Base-by-base conservation (phyloP, 805 yeast genomes). In the Teunomyces aglyptinius region DNA sequence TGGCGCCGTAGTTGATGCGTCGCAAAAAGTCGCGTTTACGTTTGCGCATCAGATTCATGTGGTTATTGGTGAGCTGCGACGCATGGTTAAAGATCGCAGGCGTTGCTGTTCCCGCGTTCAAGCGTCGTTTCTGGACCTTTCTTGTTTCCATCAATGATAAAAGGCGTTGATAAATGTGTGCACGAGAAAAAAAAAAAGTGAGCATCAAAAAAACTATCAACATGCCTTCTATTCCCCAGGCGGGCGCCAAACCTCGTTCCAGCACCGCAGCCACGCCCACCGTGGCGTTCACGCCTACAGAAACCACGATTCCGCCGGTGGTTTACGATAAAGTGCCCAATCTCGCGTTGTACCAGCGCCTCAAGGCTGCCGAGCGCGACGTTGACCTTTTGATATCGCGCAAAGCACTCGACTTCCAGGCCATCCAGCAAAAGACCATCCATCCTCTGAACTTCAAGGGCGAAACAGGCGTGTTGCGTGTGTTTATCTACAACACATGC, bases 331-430 rank as follows among this genome's bases (percentile, higher is more conserved):
- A 67, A 45, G 61, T 87, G 6, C 89, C 92, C 5, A 88, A 89
- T 57, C 82, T 89, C n/a, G 81, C 77, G 15, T 70, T 82, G 47
- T 88, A 87, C 65, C 80, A 85, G 57, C 76, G 82, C 45, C 72
- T 92, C 39, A 77, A 79, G 52, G 89, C 86, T 6, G 89, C 91
- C n/a, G 99, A 94, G 64, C 78, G 82, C 50, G 77, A 82, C 51
- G 67, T 92, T 39, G 98, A 94, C 64, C 79, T 92, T 47, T 76
- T 87, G 53, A 81, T 89, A 32, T 82, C 91, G 38, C 81, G 96
- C 49, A 92, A 92, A 63, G 79, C 89, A 51, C 77, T 88, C 45
- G 98, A 92, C 58, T 74, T 90, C 47, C 96, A 89, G 62, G 96
- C 91, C 52, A 66, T 67, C 35, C 75, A 69, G 52, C 65, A 68